Conservation (phyloP, 768 basidiomycete genomes). For the Boletus barrowsii region DNA sequence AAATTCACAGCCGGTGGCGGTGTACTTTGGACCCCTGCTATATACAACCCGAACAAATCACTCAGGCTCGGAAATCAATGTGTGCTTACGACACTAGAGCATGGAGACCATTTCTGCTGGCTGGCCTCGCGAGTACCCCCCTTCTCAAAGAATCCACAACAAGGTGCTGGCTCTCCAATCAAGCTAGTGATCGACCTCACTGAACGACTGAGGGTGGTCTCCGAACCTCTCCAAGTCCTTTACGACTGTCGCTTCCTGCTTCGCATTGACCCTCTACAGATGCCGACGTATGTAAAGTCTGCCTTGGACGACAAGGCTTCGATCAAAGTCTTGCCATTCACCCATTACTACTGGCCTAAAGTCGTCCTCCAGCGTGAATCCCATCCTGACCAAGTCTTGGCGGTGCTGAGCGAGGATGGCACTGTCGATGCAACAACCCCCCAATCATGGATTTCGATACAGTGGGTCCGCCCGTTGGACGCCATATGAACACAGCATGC, state of each 20-base stretch:
- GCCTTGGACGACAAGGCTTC: conserved; percentile 30
- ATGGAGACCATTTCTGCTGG: conserved; percentile 47
- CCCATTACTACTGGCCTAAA: conserved; percentile 48
- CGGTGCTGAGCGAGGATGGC: conserved; percentile 13
- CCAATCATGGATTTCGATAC: conserved; percentile 42
- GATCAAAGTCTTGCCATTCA: conserved; percentile 35
- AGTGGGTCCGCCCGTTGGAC: conserved; percentile 42
- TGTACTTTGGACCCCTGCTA: conserved; percentile 62
- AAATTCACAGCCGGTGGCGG: conserved; percentile 57
- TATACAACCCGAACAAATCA: conserved; percentile 26
- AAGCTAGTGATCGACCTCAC: conserved; percentile 45
- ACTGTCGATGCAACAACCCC: conserved; percentile 3
- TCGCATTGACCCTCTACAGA: conserved; percentile 39
- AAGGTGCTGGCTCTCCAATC: conserved; percentile 20
- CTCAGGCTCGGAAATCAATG: conserved; percentile 20
- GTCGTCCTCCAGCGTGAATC: conserved; percentile 33
- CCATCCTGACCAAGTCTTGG: conserved; percentile 22
- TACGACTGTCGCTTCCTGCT: conserved; percentile 69
- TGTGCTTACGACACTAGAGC: conserved; percentile 9
- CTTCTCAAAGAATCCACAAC: conserved; percentile 31
- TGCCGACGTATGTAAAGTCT: conserved; percentile 39
- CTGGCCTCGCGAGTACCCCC: conserved; percentile 59
- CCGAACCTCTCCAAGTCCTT: conserved; percentile 38
- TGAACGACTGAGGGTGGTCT: conserved; percentile 12
- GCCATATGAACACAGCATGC: conserved; percentile 12